Percentiles rank a stretch among this genome's conserved stretches.
Evolutionary conservation across 345 rosid genomes (phyloP).

Genomic region (Hypericum androsaemum): DNA sequence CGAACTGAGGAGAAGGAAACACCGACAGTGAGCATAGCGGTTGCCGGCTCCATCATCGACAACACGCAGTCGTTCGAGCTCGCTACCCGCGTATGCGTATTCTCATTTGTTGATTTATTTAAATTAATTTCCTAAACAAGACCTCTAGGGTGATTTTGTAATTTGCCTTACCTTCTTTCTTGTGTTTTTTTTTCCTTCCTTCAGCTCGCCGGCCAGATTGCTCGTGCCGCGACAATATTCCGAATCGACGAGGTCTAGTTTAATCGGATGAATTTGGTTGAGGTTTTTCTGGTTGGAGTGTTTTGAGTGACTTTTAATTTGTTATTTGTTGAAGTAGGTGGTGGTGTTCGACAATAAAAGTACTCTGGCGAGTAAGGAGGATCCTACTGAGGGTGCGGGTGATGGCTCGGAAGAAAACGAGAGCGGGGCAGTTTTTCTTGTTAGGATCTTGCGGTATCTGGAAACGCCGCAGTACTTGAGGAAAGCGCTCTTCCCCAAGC

Average conservation of each 20-base stretch:
- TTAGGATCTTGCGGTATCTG: slow-evolving; percentile 66
- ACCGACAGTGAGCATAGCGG: slow-evolving; percentile 74
- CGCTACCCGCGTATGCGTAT: slow-evolving; percentile 58
- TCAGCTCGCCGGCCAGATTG: slow-evolving; percentile 88
- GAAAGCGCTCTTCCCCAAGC: slow-evolving; percentile 74
- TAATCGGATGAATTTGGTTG: not conserved
- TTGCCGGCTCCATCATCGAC: slow-evolving; percentile 87
- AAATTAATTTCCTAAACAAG: not conserved
- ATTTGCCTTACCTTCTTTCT: not conserved
- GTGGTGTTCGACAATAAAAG: slow-evolving; percentile 75
- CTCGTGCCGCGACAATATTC: slow-evolving; percentile 87
- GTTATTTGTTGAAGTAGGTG: slow-evolving; percentile 32
- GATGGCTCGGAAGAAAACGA: slow-evolving; percentile 42
- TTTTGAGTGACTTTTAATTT: not conserved
- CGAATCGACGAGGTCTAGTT: slow-evolving; percentile 68
- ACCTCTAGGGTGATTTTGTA: no score
- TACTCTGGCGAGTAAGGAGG: slow-evolving; percentile 18
- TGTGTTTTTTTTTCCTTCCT: not conserved
- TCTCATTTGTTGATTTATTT: not conserved
- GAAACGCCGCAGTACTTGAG: slow-evolving; percentile 94
- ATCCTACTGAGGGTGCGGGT: slow-evolving; percentile 11
- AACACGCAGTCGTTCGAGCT: slow-evolving; percentile 93
- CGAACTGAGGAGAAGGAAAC: slow-evolving; percentile 15
- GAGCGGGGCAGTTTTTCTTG: slow-evolving; percentile 68
- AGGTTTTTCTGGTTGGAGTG: not conserved